Evolutionary conservation across 352 stramenopile genomes (phyloP), one percentile per base, ranked within the genome.

Genomic region (Pythium rhizo-oryzae): DNA sequence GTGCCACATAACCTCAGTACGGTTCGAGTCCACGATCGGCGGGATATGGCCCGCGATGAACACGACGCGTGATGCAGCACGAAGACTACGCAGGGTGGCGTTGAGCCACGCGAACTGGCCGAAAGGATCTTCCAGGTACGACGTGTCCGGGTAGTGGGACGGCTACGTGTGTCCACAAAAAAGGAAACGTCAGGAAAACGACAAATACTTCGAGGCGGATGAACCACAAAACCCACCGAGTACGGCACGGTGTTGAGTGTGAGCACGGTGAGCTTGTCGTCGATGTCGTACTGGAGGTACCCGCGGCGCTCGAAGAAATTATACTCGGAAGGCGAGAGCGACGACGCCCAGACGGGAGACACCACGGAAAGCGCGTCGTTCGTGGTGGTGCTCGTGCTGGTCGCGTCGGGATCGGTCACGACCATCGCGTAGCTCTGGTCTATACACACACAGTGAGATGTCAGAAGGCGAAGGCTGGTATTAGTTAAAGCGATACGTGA

Each of bases 11-110:
- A 93, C 81, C 6, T 81, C 73, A 19, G 89, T 89, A 7, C 77
- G 70, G 69, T 91, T 97, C 58, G 87, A 96, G 59, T 94, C 92
- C 24, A 98, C 82, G 46, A 96, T 82, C 8, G 94, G 94, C 13
- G 92, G 81, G 62, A 98, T 97, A 66, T 98, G 94, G 13, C 92
- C 92, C 33, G 91, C 79, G 49, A 98, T 92, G 63, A 93, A 97
- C 18, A 89, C 90, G 28, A 84, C 79, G 50, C 85, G 84, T 16
- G 78, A 72, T 15, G 62, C 59, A 21, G 67, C 51, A 8, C 71
- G 68, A 28, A 93, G 72, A 7, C 78, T 59, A 9, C 65, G 55
- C n/a, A 98, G 69, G 35, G 88, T 91, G 21, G 73, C 67, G 60
- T 92, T 87, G 23, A 98, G 76, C 94, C 94, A 98, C 25, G 60